These are phyloP conservation scores for Fusarium sp. DNA, from an alignment of 2,329 filamentous ascomycete genomes.

Conservation along the genomic window DNA sequence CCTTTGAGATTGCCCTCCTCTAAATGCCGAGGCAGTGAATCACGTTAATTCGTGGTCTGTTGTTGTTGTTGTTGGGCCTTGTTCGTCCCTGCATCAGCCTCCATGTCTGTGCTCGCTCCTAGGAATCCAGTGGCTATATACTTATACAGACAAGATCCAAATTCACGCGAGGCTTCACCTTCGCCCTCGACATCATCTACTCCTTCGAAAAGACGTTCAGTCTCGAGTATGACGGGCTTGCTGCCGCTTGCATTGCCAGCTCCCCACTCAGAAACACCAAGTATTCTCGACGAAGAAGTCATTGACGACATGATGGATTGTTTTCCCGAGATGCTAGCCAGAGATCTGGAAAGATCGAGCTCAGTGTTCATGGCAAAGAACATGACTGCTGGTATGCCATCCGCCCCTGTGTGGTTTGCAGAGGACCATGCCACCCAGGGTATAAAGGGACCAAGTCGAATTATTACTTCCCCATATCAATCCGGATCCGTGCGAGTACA, in stretches of 20 bases:
- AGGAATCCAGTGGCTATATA: constrained; percentile 39
- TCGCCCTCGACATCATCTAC: constrained; percentile 30
- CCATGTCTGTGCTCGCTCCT: constrained; percentile 28
- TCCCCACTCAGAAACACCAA: constrained; percentile 39
- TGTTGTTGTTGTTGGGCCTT: constrained; percentile 7
- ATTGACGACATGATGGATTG: constrained; percentile 52
- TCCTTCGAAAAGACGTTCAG: constrained; percentile 46
- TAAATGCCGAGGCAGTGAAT: constrained; percentile 13
- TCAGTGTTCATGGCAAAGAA: constrained; percentile 60
- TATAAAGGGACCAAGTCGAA: constrained; percentile 29
- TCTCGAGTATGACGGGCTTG: constrained; percentile 52
- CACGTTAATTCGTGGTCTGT: constrained; percentile 24
- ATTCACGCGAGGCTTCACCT: constrained; percentile 1
- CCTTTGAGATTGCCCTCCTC: constrained; percentile 8
- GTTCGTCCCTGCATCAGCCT: constrained; percentile 2
- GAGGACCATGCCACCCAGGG: constrained; percentile 34
- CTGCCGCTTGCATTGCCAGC: constrained; percentile 50
- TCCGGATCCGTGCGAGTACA: constrained; percentile 45
- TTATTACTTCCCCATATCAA: constrained; percentile 43
- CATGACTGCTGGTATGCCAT: constrained; percentile 63
- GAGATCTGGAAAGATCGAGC: constrained; percentile 61
- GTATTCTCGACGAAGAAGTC: constrained; percentile 36
- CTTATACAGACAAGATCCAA: constrained; percentile 39
- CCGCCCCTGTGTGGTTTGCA: constrained; percentile 47
- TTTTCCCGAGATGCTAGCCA: constrained; percentile 65